Evolutionary conservation across 2,329 filamentous ascomycete genomes (phyloP).

Genomic region (Penicillium sp.): DNA sequence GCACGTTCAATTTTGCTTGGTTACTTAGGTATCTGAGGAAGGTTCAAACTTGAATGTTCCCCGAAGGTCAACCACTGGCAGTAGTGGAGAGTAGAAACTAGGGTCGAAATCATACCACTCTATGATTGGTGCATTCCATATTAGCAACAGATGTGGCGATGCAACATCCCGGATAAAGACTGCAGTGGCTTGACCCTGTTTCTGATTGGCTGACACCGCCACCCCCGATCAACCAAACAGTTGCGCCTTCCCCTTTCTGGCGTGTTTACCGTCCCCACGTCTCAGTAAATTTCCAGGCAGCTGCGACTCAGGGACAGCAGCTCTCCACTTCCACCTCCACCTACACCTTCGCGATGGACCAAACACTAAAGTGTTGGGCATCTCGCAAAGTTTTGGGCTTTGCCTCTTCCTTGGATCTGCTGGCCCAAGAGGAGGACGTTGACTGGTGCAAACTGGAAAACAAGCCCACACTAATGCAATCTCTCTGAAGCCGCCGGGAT

Average conservation of each 20-base stretch:
- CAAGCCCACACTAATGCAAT: slow-evolving; percentile 9
- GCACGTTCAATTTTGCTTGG: no score
- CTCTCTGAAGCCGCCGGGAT: slow-evolving; percentile 17
- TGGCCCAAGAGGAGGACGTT: no score
- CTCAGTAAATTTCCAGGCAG: neutral
- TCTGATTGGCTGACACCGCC: slow-evolving; percentile 8
- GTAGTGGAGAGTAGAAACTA: no score
- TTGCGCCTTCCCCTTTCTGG: slow-evolving; percentile 12
- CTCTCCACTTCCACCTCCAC: no score
- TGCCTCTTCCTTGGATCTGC: neutral
- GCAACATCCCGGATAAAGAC: neutral
- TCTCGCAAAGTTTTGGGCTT: neutral
- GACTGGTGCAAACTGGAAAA: neutral
- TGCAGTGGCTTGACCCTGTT: neutral
- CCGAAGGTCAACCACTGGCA: no score
- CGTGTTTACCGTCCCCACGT: neutral
- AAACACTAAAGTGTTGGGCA: neutral
- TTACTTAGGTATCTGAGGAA: no score
- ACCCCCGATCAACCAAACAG: slow-evolving; percentile 14
- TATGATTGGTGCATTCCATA: no score
- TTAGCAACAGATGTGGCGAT: neutral
- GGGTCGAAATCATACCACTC: no score
- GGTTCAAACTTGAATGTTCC: no score
- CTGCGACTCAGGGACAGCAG: neutral
- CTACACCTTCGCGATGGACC: neutral